phyloP scores from a whole-genome alignment of 192 early-diverging fungal species.

The Coemansia erecta region DNA sequence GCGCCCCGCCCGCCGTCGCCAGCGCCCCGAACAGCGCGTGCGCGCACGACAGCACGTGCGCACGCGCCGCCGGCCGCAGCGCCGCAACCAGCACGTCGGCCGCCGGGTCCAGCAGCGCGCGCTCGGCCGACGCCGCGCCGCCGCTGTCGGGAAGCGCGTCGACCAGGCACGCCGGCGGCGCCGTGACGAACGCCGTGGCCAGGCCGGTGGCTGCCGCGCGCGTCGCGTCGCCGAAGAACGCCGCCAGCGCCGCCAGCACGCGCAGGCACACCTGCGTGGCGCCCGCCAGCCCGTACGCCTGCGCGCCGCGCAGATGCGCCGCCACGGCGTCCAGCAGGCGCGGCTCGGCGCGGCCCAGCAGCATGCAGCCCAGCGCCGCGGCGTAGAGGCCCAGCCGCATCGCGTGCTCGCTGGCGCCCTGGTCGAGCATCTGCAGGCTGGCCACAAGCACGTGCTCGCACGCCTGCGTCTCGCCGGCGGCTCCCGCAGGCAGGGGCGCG shows the following conservation, averaged over 20 bases:
- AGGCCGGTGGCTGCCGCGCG: slow-evolving; percentile 14
- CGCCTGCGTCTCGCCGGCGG: background rate
- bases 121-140: slow-evolving; percentile 10
- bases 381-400: slow-evolving; percentile 36
- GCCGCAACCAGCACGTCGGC: slow-evolving; percentile 33
- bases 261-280: slow-evolving; percentile 42
- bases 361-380: slow-evolving; percentile 30
- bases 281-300: slow-evolving; percentile 18
- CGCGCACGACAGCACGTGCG: slow-evolving; percentile 17
- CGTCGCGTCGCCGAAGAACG: slow-evolving; percentile 22
- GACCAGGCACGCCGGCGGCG: slow-evolving; percentile 20
- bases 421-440: slow-evolving; percentile 25
- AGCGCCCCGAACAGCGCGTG: slow-evolving; percentile 41
- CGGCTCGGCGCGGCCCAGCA: slow-evolving; percentile 21
- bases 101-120: slow-evolving; percentile 23
- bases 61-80: slow-evolving; percentile 2
- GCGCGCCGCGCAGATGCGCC: slow-evolving; percentile 28
- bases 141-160: slow-evolving; percentile 14
- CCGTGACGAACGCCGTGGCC: slow-evolving; percentile 26
- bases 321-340: slow-evolving; percentile 17
- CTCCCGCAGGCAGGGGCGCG: background rate
- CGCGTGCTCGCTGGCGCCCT: slow-evolving; percentile 16
- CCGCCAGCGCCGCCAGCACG: slow-evolving; percentile 28
- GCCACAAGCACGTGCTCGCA: slow-evolving; percentile 33
- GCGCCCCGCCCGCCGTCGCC: slow-evolving; percentile 1